These are phyloP conservation scores for Kwoniella shivajii DNA, from an alignment of 1,284 basidiomycete genomes.

Conservation along the genomic window DNA sequence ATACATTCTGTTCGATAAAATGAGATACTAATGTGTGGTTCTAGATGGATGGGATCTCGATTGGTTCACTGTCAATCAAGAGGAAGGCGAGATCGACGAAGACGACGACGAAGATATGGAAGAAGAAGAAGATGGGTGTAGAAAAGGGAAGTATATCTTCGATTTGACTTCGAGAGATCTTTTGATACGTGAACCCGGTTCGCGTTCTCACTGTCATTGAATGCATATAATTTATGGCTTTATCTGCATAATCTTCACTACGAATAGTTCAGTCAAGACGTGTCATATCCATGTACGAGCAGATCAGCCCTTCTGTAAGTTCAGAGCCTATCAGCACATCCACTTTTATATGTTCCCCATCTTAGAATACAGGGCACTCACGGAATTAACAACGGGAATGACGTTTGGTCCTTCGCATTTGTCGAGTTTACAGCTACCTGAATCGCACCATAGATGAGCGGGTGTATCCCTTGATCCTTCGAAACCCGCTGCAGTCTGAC, in stretches of 20 bases:
- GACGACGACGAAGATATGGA: background rate
- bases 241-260: no score
- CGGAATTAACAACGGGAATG: background rate
- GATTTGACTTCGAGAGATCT: background rate
- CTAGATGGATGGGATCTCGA: conserved; percentile 3
- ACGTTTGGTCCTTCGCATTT: background rate
- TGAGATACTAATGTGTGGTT: background rate
- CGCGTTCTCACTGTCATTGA: no score
- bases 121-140: background rate
- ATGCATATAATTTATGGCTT: no score
- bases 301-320: no score
- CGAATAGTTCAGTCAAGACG: no score
- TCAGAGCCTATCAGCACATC: no score
- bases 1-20: no score
- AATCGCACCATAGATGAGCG: background rate
- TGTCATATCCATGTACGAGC: no score
- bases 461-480: background rate
- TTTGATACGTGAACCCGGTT: no score
- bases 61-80: background rate
- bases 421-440: background rate
- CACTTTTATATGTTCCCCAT: no score
- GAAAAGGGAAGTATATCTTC: background rate
- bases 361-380: no score
- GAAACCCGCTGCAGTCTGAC: background rate
- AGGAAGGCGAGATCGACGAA: background rate